A percentile compares a stretch with the other conserved stretches of the same genome.
These are phyloP conservation scores for Citrullus colocynthis DNA, from an alignment of 306 rosid species.

Conservation along the genomic window DNA sequence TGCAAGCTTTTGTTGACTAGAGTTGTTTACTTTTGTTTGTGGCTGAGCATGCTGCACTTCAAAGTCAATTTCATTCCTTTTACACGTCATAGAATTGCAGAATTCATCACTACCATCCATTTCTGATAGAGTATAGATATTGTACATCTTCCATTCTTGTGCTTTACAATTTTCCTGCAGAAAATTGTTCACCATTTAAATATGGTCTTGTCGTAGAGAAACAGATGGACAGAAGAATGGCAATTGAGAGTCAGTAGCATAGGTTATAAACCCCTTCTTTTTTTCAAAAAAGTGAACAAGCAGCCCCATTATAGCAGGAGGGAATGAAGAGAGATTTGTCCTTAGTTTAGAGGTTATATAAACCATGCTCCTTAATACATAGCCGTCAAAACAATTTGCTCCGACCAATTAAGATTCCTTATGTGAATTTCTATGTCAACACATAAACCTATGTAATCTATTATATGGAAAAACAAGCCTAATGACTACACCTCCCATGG, in stretches of 20 bases:
- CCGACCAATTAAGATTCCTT: neutral
- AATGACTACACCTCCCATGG: neutral
- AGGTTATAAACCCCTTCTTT: neutral
- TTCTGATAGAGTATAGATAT: constrained; percentile 6
- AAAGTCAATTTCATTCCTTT: constrained; percentile 10
- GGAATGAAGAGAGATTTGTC: neutral
- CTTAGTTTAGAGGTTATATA: neutral
- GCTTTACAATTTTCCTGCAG: constrained; percentile 22
- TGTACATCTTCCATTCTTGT: constrained; percentile 23
- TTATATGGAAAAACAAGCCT: neutral
- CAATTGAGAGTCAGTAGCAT: neutral
- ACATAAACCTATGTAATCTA: neutral
- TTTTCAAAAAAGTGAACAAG: neutral
- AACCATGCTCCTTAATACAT: neutral
- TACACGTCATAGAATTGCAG: constrained; percentile 11
- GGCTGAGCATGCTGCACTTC: constrained; percentile 15
- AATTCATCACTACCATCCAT: constrained; percentile 14
- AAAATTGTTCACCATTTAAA: constrained; percentile 2
- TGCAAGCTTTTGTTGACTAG: constrained; percentile 16
- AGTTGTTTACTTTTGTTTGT: constrained; percentile 17
- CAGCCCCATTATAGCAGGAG: neutral
- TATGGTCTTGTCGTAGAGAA: neutral
- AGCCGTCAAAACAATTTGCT: neutral
- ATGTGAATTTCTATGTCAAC: neutral
- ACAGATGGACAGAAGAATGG: neutral